Conservation (phyloP, 495 filamentous ascomycete genomes). For the Friedmanniomyces simplex region DNA sequence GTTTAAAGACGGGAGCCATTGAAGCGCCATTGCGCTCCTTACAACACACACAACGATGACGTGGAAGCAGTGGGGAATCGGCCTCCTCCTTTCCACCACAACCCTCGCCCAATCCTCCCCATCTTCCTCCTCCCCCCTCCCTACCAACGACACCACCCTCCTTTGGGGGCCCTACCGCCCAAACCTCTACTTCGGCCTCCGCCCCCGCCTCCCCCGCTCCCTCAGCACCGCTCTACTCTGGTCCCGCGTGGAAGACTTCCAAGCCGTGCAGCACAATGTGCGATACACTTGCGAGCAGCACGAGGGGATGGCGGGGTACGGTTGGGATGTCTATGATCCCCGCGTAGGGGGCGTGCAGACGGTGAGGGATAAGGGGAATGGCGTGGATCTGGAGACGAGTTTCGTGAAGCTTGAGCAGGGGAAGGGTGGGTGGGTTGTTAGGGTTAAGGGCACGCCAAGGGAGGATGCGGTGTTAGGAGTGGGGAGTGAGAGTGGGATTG, state of each 20-base stretch:
- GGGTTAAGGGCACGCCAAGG: conserved; percentile 72
- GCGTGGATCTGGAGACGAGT: conserved; percentile 77
- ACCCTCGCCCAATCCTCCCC: not conserved
- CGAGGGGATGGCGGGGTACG: conserved; percentile 89
- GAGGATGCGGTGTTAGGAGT: conserved; percentile 44
- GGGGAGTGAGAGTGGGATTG: conserved; percentile 9
- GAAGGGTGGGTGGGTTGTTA: conserved; percentile 76
- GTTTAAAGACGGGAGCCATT: no score
- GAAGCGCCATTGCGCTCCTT: no score
- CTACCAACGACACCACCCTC: conserved; percentile 32
- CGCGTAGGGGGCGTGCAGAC: conserved; percentile 77
- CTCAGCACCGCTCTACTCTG: conserved; percentile 79
- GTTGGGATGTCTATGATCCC: conserved; percentile 93
- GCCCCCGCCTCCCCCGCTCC: conserved; percentile 78
- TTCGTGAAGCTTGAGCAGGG: conserved; percentile 92
- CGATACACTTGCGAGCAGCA: conserved; percentile 94
- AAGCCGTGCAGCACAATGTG: conserved; percentile 65
- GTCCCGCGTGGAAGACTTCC: conserved; percentile 75
- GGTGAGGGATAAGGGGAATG: conserved; percentile 80
- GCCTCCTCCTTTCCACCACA: not conserved
- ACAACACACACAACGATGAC: not conserved
- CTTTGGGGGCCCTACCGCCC: conserved; percentile 96
- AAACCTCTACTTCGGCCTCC: conserved; percentile 90
- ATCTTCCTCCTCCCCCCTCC: conserved; percentile 7
- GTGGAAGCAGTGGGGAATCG: conserved; percentile 3